Evolutionary conservation across 2,329 filamentous ascomycete species (phyloP), one percentile per base, ranked within the genome.

Genomic region (Zymoseptoria tritici): DNA sequence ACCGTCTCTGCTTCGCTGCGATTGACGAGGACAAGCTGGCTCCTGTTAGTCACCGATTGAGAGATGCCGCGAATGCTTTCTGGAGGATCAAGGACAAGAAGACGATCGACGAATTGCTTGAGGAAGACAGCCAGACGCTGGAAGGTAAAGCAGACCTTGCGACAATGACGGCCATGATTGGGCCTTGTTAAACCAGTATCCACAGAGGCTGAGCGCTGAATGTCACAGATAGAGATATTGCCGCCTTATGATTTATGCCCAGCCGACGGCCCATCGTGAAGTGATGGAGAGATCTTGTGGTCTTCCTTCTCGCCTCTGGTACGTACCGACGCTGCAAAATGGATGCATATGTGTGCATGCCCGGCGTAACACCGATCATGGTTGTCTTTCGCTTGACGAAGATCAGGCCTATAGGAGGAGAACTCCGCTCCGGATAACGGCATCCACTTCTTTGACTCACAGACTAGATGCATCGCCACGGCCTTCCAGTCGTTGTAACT

Each of bases 1-100:
- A 86, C 72, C 79, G 92, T 13, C 71, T 97, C 42, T 96, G 90
- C 75, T 97, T 96, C 75, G 91, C 90, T 1, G 90, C 91, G 1
- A 87, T 91, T 74, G 79, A 83, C n/a, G 87, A 87, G 57, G 85
- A 87, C 49, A 83, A 88, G 49, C 78, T 96, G 4, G 81, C 80
- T 22, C 74, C 75, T 4, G 84, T 85, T 63, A 85, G 83, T 6
- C 76, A 82, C 70, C 76, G 87, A 24, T 85, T 95, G 68, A 85
- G 83, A 0, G 80, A 85, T 36, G 91, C 87, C 0, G 81, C 90
- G 20, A 81, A 85, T 60, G 81, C 79, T 22, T 97, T 96, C 73
- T 96, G 89, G 86, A 80, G 81, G 64, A 85, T 94, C 67, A 89
- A 86, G 77, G 81, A 83, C 56, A 80, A 81, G 63, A 78, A 80